Evolutionary conservation across 805 yeast species (phyloP).

Genomic region (Kuraishia capsulata): DNA sequence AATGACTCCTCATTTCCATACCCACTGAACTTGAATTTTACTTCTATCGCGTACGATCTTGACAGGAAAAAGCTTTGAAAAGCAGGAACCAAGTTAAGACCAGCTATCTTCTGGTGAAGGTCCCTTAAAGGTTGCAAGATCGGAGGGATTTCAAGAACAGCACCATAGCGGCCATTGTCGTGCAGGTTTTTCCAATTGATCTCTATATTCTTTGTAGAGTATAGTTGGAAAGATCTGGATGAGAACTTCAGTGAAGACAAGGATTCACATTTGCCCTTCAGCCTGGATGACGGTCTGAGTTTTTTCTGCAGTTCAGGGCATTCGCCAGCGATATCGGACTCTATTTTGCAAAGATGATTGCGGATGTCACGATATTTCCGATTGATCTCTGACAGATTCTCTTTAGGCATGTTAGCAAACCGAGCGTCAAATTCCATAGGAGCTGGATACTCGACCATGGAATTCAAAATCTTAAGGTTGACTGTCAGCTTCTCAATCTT

Average conservation of each 20-base stretch:
- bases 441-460: neutral
- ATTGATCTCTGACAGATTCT: neutral
- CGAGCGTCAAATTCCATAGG: neutral
- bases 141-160: neutral
- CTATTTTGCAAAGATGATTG: neutral
- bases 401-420: neutral
- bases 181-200: no score
- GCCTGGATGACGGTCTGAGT: neutral
- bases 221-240: no score
- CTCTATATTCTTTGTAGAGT: no score
- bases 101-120: neutral
- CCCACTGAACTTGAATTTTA: neutral
- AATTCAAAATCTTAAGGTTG: neutral
- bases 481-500: neutral
- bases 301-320: neutral
- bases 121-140: neutral
- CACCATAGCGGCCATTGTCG: no score
- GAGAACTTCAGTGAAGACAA: no score
- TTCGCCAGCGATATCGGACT: neutral
- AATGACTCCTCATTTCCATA: neutral
- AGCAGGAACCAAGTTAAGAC: neutral
- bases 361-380: neutral
- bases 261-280: no score
- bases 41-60: neutral
- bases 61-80: neutral